phyloP scores from a whole-genome alignment of 2,329 filamentous ascomycete species.

The Xylaria sp. region DNA sequence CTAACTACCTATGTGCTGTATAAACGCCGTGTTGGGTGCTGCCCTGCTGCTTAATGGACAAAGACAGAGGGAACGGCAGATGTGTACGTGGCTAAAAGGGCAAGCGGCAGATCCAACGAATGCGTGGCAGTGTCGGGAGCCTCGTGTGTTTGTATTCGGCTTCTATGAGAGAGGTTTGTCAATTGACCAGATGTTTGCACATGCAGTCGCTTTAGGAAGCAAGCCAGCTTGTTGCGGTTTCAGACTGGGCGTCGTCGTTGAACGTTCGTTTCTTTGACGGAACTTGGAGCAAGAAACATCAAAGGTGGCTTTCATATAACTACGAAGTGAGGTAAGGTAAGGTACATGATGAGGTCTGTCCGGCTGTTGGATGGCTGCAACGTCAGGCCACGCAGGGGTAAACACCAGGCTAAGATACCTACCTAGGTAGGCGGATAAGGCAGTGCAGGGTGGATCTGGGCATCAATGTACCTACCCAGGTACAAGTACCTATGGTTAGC shows the following conservation, averaged over 20 bases:
- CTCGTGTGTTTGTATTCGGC: too few species aligned
- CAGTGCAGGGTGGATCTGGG: background rate
- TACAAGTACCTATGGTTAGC: background rate
- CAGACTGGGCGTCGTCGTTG: too few species aligned
- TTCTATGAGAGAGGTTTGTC: too few species aligned
- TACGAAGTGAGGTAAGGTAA: too few species aligned
- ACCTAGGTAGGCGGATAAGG: too few species aligned
- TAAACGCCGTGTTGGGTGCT: background rate
- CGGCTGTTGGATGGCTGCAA: constrained; percentile 14
- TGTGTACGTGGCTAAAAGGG: constrained; percentile 28
- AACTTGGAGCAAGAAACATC: too few species aligned
- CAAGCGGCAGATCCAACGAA: constrained; percentile 10
- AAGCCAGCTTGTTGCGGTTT: too few species aligned
- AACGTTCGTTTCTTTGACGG: too few species aligned
- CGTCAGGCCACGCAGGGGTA: constrained; percentile 15
- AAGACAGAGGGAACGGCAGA: constrained; percentile 11
- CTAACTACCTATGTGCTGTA: background rate
- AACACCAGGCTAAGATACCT: constrained; percentile 5
- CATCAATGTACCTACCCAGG: background rate
- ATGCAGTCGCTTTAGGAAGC: too few species aligned
- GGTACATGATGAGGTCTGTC: too few species aligned
- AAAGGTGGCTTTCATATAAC: too few species aligned
- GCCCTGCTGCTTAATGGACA: background rate
- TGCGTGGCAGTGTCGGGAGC: background rate
- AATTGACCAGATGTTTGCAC: too few species aligned